Conservation (phyloP, 441 rosid species). For the Corymbia citriodora region DNA sequence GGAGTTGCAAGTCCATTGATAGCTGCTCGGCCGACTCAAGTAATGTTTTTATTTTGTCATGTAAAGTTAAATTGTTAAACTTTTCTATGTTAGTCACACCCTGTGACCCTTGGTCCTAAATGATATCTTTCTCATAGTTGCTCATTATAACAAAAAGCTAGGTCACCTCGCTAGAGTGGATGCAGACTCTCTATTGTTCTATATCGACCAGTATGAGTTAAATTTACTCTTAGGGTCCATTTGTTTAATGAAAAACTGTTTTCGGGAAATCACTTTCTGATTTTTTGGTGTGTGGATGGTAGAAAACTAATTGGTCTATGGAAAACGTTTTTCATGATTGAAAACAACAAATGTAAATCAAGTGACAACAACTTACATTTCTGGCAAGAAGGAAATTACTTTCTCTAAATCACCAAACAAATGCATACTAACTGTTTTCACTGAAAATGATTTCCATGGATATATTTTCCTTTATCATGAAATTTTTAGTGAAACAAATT, state of each 20-base stretch:
- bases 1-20: conserved; percentile 23
- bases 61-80: background rate
- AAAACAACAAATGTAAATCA: background rate
- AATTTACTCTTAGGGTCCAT: background rate
- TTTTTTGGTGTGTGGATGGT: background rate
- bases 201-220: background rate
- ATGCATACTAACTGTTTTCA: background rate
- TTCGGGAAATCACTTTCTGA: background rate
- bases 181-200: background rate
- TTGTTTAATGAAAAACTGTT: background rate
- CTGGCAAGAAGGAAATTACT: background rate
- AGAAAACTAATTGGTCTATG: background rate
- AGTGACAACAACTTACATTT: too few relatives aligned
- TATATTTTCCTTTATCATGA: background rate
- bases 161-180: background rate
- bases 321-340: background rate
- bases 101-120: background rate
- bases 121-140: background rate
- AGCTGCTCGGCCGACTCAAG: conserved; percentile 31
- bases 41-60: conserved; percentile 1
- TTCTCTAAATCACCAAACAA: background rate
- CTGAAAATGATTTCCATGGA: background rate
- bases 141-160: background rate
- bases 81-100: background rate
- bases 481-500: background rate